Evolutionary conservation across 257 asterid genomes (phyloP).

Genomic region (Nyctanthes arbortristis): DNA sequence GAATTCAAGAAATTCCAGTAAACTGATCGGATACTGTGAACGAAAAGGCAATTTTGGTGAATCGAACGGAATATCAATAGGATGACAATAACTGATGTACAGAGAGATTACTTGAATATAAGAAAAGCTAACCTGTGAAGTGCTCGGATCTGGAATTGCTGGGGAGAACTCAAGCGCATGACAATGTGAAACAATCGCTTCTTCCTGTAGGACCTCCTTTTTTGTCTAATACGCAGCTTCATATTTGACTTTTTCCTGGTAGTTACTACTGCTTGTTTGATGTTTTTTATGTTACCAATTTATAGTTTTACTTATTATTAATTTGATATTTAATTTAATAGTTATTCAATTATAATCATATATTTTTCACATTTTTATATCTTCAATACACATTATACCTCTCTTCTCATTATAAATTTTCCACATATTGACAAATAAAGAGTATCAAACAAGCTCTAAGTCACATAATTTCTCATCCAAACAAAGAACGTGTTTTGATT

Average conservation of each 20-base stretch:
- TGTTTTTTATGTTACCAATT: no score
- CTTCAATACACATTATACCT: no score
- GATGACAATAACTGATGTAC: neutral
- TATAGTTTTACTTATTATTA: no score
- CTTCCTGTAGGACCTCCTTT: neutral
- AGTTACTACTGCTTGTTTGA: no score
- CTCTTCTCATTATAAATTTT: no score
- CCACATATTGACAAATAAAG: no score
- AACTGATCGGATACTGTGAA: neutral
- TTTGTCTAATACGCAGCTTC: neutral
- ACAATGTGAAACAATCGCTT: neutral
- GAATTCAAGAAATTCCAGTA: neutral
- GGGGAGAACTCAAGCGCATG: conserved; percentile 31
- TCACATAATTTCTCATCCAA: no score
- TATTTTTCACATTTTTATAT: no score
- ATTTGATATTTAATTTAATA: no score
- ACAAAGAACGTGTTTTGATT: no score
- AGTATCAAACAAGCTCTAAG: no score
- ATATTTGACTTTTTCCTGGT: conserved; percentile 2
- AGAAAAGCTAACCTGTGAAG: conserved; percentile 36
- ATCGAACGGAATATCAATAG: neutral
- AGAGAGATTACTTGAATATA: neutral
- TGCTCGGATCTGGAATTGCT: conserved; percentile 19
- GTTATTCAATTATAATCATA: no score
- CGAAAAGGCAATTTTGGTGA: neutral